Base-by-base conservation (phyloP, 1,284 basidiomycete genomes). In the Papiliotrema nemorosa region DNA sequence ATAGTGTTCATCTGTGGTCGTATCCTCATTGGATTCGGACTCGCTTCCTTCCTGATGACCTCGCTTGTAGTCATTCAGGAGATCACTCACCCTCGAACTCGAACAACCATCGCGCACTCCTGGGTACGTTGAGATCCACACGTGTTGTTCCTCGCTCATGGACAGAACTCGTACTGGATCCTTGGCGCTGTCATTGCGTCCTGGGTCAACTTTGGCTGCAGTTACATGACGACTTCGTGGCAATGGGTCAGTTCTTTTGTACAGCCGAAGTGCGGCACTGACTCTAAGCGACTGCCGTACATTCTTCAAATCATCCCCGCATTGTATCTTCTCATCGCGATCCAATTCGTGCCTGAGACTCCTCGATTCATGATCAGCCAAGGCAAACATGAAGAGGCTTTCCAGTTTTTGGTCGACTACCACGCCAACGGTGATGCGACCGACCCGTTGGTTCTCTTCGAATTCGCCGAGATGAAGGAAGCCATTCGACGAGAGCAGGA, bases 381-480 rank as follows among this genome's bases (percentile, higher is more conserved):
- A 48, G 68, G 66, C 21, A 54, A 62, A 5, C 81, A 86, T 40
- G 79, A 78, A 0, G 87, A 89, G 58, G 88, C 88, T 0, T 78
- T 89, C 27, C 75, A 84, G 56, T 83, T 90, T 58, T 78, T 91
- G 33, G 85, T 87, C 22, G 84, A 88, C 62, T 80, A 89, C 22
- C 88, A 90, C 64, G 88, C 87, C 43, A 75, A 78, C 35, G 88
- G 88, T 22, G 78, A 90, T 66, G 73, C 69, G 34, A 72, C 77
- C 26, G 77, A 84, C 59, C 80, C 82, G 35, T 79, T 90, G 18
- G 88, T 90, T 26, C 76, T 81, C 37, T 81, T 89, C 55, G 89
- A 90, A 69, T 88, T 78, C 62, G 80, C 83, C 57, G 87, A 90
- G 73, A 90, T 91, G 71, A 83, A 80, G 66, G 78, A 83, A 49